phyloP scores from a whole-genome alignment of 345 rosid genomes.

The Salix viminalis region DNA sequence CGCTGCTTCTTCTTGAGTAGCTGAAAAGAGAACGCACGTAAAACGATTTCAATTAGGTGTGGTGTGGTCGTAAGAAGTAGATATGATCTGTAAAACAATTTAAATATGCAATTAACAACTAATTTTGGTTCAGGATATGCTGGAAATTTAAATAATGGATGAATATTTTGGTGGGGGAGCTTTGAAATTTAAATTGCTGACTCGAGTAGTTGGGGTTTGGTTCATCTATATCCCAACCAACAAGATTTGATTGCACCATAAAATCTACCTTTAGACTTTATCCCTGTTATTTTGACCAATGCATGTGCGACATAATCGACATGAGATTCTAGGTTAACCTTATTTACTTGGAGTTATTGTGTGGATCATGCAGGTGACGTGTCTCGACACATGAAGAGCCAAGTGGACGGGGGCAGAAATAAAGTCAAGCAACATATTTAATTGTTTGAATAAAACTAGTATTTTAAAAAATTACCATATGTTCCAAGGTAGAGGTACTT shows the following conservation, averaged over 20 bases:
- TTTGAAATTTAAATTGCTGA: conserved; percentile 19
- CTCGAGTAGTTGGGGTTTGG: conserved; percentile 39
- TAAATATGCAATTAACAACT: too few relatives aligned
- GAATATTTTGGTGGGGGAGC: conserved; percentile 27
- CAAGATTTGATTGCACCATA: conserved; percentile 5
- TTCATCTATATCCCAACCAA: conserved; percentile 38
- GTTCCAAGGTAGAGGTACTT: conserved; percentile 74
- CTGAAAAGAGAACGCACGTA: conserved; percentile 29
- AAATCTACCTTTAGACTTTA: not conserved
- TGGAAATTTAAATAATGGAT: conserved; percentile 17
- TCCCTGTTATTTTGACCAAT: not conserved
- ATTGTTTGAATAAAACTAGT: not conserved
- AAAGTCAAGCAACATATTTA: not conserved
- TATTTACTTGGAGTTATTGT: not conserved
- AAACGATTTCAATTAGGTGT: not conserved
- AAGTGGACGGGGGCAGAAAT: not conserved
- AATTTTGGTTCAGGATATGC: not conserved
- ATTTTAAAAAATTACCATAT: conserved; percentile 35
- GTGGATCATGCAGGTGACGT: not conserved
- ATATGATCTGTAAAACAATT: too few relatives aligned
- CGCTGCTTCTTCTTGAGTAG: conserved; percentile 97
- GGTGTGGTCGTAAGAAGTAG: too few relatives aligned
- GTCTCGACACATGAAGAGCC: not conserved
- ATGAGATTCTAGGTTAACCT: not conserved
- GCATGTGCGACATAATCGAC: too few relatives aligned